Conservation (phyloP, 73 alveolate species). For the Paramecium tetraurelia region DNA sequence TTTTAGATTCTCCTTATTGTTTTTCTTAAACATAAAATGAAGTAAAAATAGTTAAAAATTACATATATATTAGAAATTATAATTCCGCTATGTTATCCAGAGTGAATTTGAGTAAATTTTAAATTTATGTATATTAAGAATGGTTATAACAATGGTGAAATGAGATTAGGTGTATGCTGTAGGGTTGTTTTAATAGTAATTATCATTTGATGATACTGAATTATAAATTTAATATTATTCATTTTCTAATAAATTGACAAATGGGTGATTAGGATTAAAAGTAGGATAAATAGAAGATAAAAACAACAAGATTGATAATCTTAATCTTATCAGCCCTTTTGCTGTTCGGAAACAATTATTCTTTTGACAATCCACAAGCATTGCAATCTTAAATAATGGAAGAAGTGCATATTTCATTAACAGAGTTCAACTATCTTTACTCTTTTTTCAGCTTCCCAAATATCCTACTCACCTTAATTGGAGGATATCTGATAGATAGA, state of each 20-base stretch:
- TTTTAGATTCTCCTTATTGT: neutral
- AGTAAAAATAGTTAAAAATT: neutral
- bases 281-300: neutral
- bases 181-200: neutral
- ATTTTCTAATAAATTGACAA: neutral
- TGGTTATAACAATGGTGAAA: neutral
- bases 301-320: neutral
- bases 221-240: neutral
- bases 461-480: neutral
- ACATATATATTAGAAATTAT: neutral
- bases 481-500: conserved; percentile 7
- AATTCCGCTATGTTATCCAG: neutral
- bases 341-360: conserved; percentile 35
- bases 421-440: neutral
- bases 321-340: neutral
- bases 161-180: neutral
- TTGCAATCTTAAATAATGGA: conserved; percentile 3
- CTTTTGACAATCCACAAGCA: conserved; percentile 53
- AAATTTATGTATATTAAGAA: neutral
- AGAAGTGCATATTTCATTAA: neutral
- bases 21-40: neutral
- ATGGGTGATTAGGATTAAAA: neutral
- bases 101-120: neutral
- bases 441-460: conserved; percentile 37
- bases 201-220: neutral